Base-by-base conservation (phyloP, 345 rosid species). In the Luvunga scandens region DNA sequence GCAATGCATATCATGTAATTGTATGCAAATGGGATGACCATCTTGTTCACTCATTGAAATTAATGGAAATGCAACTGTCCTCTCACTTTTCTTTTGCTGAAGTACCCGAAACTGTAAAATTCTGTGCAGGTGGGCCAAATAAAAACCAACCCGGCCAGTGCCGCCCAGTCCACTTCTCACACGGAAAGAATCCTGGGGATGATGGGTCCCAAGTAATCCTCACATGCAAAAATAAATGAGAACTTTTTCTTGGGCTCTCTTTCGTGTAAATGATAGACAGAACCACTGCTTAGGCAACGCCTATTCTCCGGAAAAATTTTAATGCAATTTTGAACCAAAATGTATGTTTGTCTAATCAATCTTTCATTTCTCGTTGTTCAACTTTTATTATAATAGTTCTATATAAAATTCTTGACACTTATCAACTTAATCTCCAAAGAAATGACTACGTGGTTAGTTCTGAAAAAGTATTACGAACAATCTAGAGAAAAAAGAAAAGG, bases 171-270 rank as follows among this genome's bases (percentile, higher is more conserved):
- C 57, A 64, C 9, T 24, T 65, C 18, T 39, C 7, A 9, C 56
- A 16, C 38, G 66, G 73, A 77, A 66, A 71, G 83, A 80, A 80
- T 82, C 83, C 71, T 66, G 10, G 12, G 10, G 36, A 13, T 45
- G 45, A 1, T 9, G 77, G 59, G 36, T 25, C 50, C 50, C 50
- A 12, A 45, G 13, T 13, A 45, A 45, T 45, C 50, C 4, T 45
- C 50, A 13, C 18, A 45, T 45, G 50, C 50, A 10, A 67, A 74
- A 80, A n/a, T 73, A 75, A 80, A 69, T 25, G 6, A 60, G 2
- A 27, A 50, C 75, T 53, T 77, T 81, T 81, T 4, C 31, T 4
- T 3, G 36, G 8, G 38, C 36, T 61, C 57, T 68, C 30, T 73
- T 13, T n/a, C 56, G 27, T 13, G 42, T 62, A 18, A 75, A 33